Evolutionary conservation across 306 rosid genomes (phyloP).

Genomic region (Pyrus communis): DNA sequence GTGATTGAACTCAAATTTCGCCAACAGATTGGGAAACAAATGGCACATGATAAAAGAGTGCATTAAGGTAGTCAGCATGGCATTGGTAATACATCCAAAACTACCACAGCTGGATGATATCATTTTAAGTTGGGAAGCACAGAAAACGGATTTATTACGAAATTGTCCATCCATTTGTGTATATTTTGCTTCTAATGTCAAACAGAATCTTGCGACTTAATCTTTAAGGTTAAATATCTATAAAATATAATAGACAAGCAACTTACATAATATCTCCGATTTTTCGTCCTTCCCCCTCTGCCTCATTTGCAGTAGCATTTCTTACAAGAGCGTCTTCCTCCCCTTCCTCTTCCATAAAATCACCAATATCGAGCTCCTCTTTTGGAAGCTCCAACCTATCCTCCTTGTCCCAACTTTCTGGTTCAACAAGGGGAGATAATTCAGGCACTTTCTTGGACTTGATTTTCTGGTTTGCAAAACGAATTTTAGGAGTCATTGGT

Average conservation of each 20-base stretch:
- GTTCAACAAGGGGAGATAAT: slow-evolving; percentile 21
- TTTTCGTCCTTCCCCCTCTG: slow-evolving; percentile 25
- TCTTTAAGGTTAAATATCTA: neutral
- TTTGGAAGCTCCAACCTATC: slow-evolving; percentile 22
- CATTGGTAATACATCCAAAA: no score
- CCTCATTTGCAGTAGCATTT: slow-evolving; percentile 26
- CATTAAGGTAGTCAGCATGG: no score
- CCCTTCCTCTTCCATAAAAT: slow-evolving; percentile 32
- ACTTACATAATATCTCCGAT: slow-evolving; percentile 46
- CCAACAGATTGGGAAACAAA: neutral
- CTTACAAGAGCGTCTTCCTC: slow-evolving; percentile 34
- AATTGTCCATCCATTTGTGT: no score
- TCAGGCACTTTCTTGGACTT: slow-evolving; percentile 34
- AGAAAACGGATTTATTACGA: no score
- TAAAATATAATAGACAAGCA: neutral
- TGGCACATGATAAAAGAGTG: neutral
- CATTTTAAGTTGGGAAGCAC: no score
- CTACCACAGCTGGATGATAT: no score
- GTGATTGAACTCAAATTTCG: slow-evolving; percentile 1
- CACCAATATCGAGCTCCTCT: slow-evolving; percentile 38
- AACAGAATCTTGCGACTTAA: neutral
- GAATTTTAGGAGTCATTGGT: slow-evolving; percentile 75
- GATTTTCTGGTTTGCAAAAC: slow-evolving; percentile 51
- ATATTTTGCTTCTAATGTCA: neutral
- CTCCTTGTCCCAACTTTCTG: slow-evolving; percentile 35